phyloP scores from a whole-genome alignment of 164 flowering plant genomes.

The Pachysandra terminalis region DNA sequence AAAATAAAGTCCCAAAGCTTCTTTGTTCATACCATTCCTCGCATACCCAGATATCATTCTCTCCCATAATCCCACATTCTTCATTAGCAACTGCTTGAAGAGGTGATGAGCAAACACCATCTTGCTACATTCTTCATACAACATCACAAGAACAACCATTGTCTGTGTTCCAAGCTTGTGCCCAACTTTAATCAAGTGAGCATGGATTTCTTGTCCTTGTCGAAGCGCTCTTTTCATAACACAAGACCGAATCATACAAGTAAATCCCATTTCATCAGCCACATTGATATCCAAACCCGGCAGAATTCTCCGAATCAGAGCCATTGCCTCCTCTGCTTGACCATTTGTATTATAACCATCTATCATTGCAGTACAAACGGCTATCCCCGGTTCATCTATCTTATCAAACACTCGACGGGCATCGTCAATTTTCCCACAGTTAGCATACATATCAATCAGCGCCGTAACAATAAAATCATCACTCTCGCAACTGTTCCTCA shows the following conservation, averaged over 20 bases:
- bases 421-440: slow-evolving; percentile 21
- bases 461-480: slow-evolving; percentile 23
- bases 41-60: slow-evolving; percentile 17
- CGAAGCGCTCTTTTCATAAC: slow-evolving; percentile 12
- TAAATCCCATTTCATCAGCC: slow-evolving; percentile 24
- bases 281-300: slow-evolving; percentile 9
- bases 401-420: slow-evolving; percentile 25
- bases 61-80: slow-evolving; percentile 15
- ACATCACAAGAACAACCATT: slow-evolving; percentile 4
- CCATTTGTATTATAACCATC: slow-evolving; percentile 26
- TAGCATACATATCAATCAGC: slow-evolving; percentile 28
- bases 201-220: slow-evolving; percentile 34
- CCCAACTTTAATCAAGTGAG: slow-evolving; percentile 25
- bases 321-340: slow-evolving; percentile 18
- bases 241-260: slow-evolving; percentile 24
- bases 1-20: slow-evolving; percentile 16
- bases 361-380: slow-evolving; percentile 26
- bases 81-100: slow-evolving; percentile 14
- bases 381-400: slow-evolving; percentile 12
- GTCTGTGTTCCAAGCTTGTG: slow-evolving; percentile 12
- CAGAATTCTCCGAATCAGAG: slow-evolving; percentile 17
- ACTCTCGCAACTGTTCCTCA: slow-evolving; percentile 9
- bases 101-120: slow-evolving; percentile 17
- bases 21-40: slow-evolving; percentile 14
- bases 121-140: slow-evolving; percentile 23